A percentile compares a stretch with the other conserved stretches of the same genome.
phyloP scores from a whole-genome alignment of 148 eudicot species.

The Fagopyrum tataricum region DNA sequence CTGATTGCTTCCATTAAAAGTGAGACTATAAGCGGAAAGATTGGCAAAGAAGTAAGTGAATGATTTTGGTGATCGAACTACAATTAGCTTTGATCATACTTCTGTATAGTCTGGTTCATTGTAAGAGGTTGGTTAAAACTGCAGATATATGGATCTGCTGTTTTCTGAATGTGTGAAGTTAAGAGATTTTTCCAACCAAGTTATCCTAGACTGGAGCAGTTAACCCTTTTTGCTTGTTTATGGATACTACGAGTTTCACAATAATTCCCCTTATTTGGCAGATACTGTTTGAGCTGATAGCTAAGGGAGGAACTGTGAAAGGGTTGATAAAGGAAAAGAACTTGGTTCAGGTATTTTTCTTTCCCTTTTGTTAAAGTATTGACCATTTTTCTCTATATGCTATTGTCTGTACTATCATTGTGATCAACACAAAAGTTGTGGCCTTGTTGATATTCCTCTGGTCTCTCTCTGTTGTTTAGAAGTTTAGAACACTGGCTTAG shows the following conservation, averaged over 20 bases:
- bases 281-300: constrained; percentile 89
- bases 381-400: neutral
- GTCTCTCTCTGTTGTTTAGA: no score
- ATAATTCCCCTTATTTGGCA: constrained; percentile 22
- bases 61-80: neutral
- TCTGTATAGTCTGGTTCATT: neutral
- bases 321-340: constrained; percentile 83
- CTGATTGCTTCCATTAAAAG: constrained; percentile 65
- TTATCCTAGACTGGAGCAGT: no score
- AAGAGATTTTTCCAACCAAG: no score
- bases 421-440: neutral
- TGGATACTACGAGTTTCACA: neutral
- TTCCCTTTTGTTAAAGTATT: neutral
- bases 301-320: constrained; percentile 94
- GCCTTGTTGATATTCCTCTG: no score
- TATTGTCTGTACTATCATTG: neutral
- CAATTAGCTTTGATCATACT: neutral
- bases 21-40: constrained; percentile 89
- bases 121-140: no score
- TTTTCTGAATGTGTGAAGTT: neutral
- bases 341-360: constrained; percentile 72
- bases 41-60: constrained; percentile 70
- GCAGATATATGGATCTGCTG: no score
- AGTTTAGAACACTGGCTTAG: neutral
- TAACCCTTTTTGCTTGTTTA: no score